Percentiles rank a stretch among this genome's conserved stretches.
phyloP scores from a whole-genome alignment of 2,329 filamentous ascomycete genomes.

The Gyromitra esculenta region DNA sequence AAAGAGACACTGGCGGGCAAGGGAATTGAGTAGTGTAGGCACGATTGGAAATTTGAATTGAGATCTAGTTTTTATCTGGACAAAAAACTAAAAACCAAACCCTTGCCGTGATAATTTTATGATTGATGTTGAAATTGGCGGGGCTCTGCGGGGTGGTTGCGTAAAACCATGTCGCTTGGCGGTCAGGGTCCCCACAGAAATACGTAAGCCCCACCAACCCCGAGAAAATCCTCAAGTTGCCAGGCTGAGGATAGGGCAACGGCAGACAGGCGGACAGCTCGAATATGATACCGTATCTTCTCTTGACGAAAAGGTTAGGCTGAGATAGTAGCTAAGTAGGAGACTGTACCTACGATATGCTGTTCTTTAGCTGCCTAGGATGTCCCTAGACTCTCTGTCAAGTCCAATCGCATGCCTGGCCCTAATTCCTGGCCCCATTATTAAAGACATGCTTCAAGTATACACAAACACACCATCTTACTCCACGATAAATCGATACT shows the following conservation, averaged over 20 bases:
- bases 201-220: not conserved
- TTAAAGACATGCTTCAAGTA: too few species aligned
- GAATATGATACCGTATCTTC: not conserved
- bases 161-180: not conserved
- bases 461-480: too few species aligned
- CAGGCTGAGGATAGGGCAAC: not conserved
- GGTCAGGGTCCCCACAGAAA: not conserved
- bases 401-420: too few species aligned
- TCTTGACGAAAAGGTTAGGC: not conserved
- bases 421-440: too few species aligned
- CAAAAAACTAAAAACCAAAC: not conserved
- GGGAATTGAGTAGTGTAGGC: slow-evolving; percentile 38
- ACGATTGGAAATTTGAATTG: slow-evolving; percentile 4
- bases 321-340: not conserved
- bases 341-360: not conserved
- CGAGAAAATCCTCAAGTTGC: not conserved
- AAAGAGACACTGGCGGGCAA: not conserved
- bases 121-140: not conserved
- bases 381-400: not conserved
- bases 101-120: not conserved
- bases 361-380: not conserved
- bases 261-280: too few species aligned
- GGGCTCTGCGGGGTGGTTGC: not conserved
- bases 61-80: not conserved
- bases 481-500: too few species aligned